Base-by-base conservation (phyloP, 179 eudicot species). In the Nepenthes alata region DNA sequence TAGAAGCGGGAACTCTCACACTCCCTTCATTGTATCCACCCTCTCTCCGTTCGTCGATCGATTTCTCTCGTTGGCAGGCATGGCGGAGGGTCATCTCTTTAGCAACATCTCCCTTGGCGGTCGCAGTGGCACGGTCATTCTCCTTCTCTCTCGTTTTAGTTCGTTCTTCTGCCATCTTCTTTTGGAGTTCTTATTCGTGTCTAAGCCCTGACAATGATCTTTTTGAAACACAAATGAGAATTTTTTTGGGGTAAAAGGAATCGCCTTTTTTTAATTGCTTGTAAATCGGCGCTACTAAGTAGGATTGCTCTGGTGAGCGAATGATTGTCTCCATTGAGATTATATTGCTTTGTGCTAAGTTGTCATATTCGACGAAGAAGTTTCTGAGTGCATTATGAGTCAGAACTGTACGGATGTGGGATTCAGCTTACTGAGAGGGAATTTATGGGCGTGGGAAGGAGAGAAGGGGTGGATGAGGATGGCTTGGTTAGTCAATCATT, bases 51-150 rank as follows among this genome's bases (percentile, higher is more conserved):
- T 34, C 34, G 54, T 5, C 37, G n/a, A 12, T 44, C 49, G 15
- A 45, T 58, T 14, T 0, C 16, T 5, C 12, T 5, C 37, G 55
- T 9, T 35, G 9, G 15, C 54, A 54, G 63, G 58, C 3, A 86
- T 85, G 95, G 80, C 84, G 62, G 98, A 89, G 36, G 95, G 93
- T 55, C 95, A 83, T 53, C 71, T 65, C 55, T 89, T 86, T 79
- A 89, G 78, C 81, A 81, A 62, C 67, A 85, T 93, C 68, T 83
- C 96, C 41, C 96, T 89, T 12, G 85, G 88, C 35, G 98, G 96
- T 62, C 96, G 98, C 47, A 93, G 98, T 47, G 98, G 96, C 75
- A 79, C 85, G 15, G 96, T 93, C 13, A 83, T 81, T 69, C 53
- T 50, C 55, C 48, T 60, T 6, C 54, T 51, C 52, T 61, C 53